Evolutionary conservation across 2,329 filamentous ascomycete genomes (phyloP), one percentile per base, ranked within the genome.

Genomic region (Ceratocystis variospora): DNA sequence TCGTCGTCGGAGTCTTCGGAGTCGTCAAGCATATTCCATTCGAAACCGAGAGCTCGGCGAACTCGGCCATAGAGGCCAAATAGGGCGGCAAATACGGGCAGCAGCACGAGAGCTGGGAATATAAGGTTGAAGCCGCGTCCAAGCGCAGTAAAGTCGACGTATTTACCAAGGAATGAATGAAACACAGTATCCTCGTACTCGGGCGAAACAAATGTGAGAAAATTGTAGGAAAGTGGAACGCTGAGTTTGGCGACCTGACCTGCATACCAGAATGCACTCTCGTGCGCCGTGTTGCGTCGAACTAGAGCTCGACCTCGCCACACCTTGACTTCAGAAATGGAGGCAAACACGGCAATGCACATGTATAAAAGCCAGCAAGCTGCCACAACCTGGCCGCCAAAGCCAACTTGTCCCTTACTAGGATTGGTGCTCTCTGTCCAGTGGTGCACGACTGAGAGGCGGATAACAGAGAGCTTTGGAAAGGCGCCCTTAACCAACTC

Each of bases 261-360:
- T 1, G 90, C 88, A 73, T 97, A 99, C 91, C 95, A 99, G 71
- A 93, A 95, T 0, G 94, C 94, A 62, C 87, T 90, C 74, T 97
- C 94, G 68, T 90, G 86, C 67, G 95, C 93, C 0, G 94, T 99
- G 73, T 96, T 94, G 67, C 94, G 86, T 68, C 84, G 85, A 61
- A 97, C 93, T 5, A 99, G 80, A 0, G 94, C 93, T 44, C 94
- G 86, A 62, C 95, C 94, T 66, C 94, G 89, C 94, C 94, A 99
- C n/a, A 96, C 91, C 72, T 94, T 95, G 71, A 96, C 90, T 73
- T 96, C 90, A 15, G 87, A 90, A 72, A 99, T 87, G 6, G 91
- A 92, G 67, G 85, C 88, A 63, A 97, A 83, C 4, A 94, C 90
- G 61, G 91, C 91, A 15, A 88, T 81, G 74, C 89, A 96, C 94